Percentiles rank a stretch among this genome's conserved stretches.
phyloP scores from a whole-genome alignment of 495 filamentous ascomycete species.

The Talaromyces stipitatus region DNA sequence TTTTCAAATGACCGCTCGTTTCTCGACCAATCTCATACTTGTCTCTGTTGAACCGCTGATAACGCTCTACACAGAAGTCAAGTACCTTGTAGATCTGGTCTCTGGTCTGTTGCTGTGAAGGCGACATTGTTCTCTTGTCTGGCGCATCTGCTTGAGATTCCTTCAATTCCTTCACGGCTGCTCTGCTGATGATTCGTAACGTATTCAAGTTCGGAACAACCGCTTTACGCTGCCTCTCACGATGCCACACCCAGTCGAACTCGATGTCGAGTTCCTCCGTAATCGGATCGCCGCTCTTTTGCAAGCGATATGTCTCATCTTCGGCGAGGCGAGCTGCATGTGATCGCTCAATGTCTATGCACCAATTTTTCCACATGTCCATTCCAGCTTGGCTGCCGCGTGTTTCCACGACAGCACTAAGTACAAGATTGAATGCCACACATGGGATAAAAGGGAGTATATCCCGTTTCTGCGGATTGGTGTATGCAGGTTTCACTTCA shows the following conservation, averaged over 20 bases:
- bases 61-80: conserved; percentile 29
- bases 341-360: conserved; percentile 20
- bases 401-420: conserved; percentile 39
- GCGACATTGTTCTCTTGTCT: not conserved
- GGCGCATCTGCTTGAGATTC: not conserved
- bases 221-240: conserved; percentile 17
- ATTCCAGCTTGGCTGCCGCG: conserved; percentile 35
- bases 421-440: conserved; percentile 38
- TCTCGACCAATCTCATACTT: conserved; percentile 29
- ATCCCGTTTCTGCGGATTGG: conserved; percentile 5
- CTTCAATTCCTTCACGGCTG: conserved; percentile 26
- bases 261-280: conserved; percentile 17
- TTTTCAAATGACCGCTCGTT: conserved; percentile 20
- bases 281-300: conserved; percentile 15
- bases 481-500: conserved; percentile 12
- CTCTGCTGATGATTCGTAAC: conserved; percentile 32
- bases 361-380: conserved; percentile 36
- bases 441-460: conserved; percentile 22
- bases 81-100: conserved; percentile 14
- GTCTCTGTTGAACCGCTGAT: conserved; percentile 21
- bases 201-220: conserved; percentile 32
- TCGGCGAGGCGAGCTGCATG: conserved; percentile 14
- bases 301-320: conserved; percentile 23
- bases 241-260: conserved; percentile 22
- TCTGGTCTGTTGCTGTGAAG: not conserved